Conservation (phyloP, 2,329 filamentous ascomycete genomes). For the Aspergillus puulaauensis region DNA sequence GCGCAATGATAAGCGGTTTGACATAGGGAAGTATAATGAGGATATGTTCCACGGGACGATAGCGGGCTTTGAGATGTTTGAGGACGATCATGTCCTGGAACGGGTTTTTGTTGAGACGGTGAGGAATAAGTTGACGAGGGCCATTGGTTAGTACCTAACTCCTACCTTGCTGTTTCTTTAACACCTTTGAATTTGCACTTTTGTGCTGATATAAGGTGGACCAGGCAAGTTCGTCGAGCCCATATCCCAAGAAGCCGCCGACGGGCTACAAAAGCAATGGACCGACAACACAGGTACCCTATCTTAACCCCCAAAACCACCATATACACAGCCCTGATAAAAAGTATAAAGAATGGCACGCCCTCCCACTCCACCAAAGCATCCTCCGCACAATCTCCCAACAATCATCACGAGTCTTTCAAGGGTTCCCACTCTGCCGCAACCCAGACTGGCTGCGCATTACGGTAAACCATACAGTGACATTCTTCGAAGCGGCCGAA, state of each 20-base stretch:
- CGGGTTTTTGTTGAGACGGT: too few relatives aligned
- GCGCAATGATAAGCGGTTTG: background rate
- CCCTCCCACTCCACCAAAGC: constrained; percentile 1
- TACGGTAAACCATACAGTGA: constrained; percentile 14
- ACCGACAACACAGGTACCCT: constrained; percentile 7
- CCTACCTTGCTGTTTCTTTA: too few relatives aligned
- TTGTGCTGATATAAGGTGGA: too few relatives aligned
- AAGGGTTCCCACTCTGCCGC: constrained; percentile 17
- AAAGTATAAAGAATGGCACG: constrained; percentile 12
- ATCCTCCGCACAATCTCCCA: constrained; percentile 8
- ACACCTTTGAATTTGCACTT: too few relatives aligned
- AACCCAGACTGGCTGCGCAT: constrained; percentile 19
- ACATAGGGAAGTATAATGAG: constrained; percentile 2
- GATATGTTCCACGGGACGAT: constrained; percentile 5
- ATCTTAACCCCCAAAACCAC: background rate
- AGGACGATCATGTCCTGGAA: background rate
- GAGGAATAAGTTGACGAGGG: too few relatives aligned
- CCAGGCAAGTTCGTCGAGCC: background rate
- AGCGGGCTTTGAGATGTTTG: constrained; percentile 4
- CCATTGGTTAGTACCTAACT: too few relatives aligned
- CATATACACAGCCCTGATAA: background rate
- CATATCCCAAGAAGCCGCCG: constrained; percentile 3
- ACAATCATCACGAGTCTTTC: background rate
- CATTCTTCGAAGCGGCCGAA: constrained; percentile 15
- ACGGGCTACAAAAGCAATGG: constrained; percentile 5